Base-by-base conservation (phyloP, 2,329 filamentous ascomycete species). In the Penicillium sp. region DNA sequence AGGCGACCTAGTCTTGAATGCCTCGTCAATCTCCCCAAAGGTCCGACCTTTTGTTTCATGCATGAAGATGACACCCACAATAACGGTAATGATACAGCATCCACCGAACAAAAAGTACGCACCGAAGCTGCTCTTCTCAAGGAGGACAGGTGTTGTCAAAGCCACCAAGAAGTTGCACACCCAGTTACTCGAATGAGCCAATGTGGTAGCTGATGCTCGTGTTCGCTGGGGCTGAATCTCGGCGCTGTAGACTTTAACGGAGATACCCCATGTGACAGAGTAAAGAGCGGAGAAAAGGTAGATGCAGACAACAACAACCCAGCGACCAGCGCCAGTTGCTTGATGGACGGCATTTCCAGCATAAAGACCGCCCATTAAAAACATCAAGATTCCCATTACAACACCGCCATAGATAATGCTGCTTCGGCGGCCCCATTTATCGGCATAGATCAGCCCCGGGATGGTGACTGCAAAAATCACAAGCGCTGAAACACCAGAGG, bases 401-500 rank as follows among this genome's bases (percentile, higher is more conserved):
- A 84, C 56, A 2, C 84, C 86, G 53, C 81, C 84, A 2, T 74
- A 74, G 34, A 87, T 78, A 31, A 81, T 79, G 13, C 79, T 82
- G 4, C 79, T 81, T 4, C 81, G 78, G 7, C 84, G 76, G 4
- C 83, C 82, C 79, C 83, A 85, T 58, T 76, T 76, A 61, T 87
- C 84, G 1, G 82, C 81, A 15, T 82, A 76, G 23, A 85, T 70
- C 58, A 83, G 76, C 0, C 80, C 84, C 0, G 84, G 83, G 29
- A 87, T 78, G 0, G 84, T 84, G 47, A 81, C 75, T n/a, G 76
- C 74, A 21, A 87, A 76, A 68, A 87, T 86, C 2, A 85, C 70
- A 1, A 87, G 77, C 0, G 80, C 83, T 0, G 84, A 85, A 9
- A 87, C 75, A 0, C 84, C 84, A 0, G 84, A 87, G 0, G 85